Base-by-base conservation (phyloP, 2,329 filamentous ascomycete genomes). In the Aspergillus carbonarius region DNA sequence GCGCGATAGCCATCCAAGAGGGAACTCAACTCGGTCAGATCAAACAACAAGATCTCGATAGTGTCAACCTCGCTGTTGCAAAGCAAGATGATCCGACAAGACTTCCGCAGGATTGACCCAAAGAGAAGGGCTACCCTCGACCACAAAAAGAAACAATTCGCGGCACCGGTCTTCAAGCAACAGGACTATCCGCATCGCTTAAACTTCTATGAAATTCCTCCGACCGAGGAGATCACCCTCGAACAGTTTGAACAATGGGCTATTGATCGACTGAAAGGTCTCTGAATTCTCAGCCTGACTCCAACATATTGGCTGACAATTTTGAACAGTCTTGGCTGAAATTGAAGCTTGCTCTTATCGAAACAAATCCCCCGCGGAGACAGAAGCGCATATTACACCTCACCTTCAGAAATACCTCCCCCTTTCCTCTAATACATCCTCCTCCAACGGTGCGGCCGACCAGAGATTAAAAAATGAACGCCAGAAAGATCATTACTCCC, bases 231-330 rank as follows among this genome's bases (percentile, higher is more conserved):
- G 72, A 95, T 99, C 67, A 96, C 92, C 0, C 86, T 99, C 42
- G 95, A 99, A 72, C 88, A 99, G 73, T 99, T 99, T 70, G 95
- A 99, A 74, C 92, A 96, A 83, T 99, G 95, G 95, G 95, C 93
- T 10, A 98, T 99, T 70, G 91, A 96, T 70, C 84, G 95, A 58
- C 76, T 99, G 65, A 88, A 92, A 78, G 85, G 92, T 92, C 79
- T 56, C 79, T 54, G 5, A 3, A 30, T 4, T 32, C 13, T 12
- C 8, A 27, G 5, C 8, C 3, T 8, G 40, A 15, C 27, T 7
- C 1, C 15, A 15, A 6, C 54, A 12, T 30, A 48, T 15, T 40
- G 20, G 32, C n/a, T 49, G 5, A 60, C 30, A 51, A 37, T 46
- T 23, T 47, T 61, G 42, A 32, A 50, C 46, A 77, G 74, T 76